Percentiles rank a stretch among this genome's conserved stretches.
Evolutionary conservation across 2,329 filamentous ascomycete genomes (phyloP).

Genomic region (Penicillium verrucosum): DNA sequence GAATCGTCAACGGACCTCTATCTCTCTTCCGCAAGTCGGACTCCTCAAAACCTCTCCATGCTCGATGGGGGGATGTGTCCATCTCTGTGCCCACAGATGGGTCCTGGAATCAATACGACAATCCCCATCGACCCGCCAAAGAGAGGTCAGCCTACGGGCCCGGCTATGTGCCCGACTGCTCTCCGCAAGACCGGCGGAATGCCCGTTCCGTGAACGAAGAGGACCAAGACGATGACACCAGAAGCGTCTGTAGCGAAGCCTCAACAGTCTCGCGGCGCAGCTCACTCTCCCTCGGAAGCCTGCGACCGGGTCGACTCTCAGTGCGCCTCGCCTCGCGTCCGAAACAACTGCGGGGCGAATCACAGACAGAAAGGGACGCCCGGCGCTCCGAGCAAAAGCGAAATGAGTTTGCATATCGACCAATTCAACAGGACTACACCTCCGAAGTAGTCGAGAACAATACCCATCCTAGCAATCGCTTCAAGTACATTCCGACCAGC

Average conservation of each 20-base stretch:
- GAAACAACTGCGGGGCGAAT: slow-evolving; percentile 15
- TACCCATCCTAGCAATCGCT: slow-evolving; percentile 15
- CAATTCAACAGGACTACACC: slow-evolving; percentile 32
- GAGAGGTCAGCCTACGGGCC: slow-evolving; percentile 26
- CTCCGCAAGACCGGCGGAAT: slow-evolving; percentile 9
- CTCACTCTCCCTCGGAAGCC: slow-evolving; percentile 20
- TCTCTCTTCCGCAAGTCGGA: slow-evolving; percentile 31
- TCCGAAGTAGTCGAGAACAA: slow-evolving; percentile 27
- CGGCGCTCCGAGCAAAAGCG: slow-evolving; percentile 10
- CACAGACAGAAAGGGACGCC: slow-evolving; percentile 4
- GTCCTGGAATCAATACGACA: slow-evolving; percentile 38
- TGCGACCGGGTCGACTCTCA: slow-evolving; percentile 30
- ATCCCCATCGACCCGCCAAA: slow-evolving; percentile 22
- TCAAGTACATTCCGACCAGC: slow-evolving; percentile 34
- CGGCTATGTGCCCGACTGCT: slow-evolving; percentile 27
- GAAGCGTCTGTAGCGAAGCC: background rate
- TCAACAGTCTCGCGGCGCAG: slow-evolving; percentile 11
- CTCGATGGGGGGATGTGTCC: slow-evolving; percentile 39
- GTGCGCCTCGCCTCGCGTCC: slow-evolving; percentile 27
- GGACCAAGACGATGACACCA: slow-evolving; percentile 13
- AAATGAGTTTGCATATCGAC: slow-evolving; percentile 35
- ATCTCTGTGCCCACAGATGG: slow-evolving; percentile 40
- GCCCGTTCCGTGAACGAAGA: background rate
- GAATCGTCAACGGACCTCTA: slow-evolving; percentile 30
- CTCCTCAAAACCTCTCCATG: slow-evolving; percentile 29